Conservation (phyloP, 208 protist species). For the Trypanosoma caninum region DNA sequence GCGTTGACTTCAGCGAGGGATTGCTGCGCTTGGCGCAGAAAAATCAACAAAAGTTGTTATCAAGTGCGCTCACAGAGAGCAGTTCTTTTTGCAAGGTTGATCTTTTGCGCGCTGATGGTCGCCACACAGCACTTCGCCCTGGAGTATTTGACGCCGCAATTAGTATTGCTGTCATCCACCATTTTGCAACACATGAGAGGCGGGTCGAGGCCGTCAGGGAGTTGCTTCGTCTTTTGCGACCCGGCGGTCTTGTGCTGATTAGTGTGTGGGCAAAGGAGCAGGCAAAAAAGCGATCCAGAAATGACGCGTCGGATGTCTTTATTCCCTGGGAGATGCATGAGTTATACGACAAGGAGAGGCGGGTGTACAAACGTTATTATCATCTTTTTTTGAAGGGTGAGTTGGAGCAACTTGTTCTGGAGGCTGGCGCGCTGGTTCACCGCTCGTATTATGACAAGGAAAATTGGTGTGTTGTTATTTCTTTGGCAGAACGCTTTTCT, state of each 20-base stretch:
- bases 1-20: constrained; percentile 60
- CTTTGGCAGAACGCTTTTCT: constrained; percentile 1
- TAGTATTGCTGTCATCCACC: constrained; percentile 90
- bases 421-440: constrained; percentile 29
- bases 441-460: constrained; percentile 86
- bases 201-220: constrained; percentile 51
- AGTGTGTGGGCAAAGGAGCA: constrained; percentile 87
- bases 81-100: constrained; percentile 44
- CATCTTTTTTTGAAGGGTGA: constrained; percentile 83
- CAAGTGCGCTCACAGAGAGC: constrained; percentile 5
- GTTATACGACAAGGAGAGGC: constrained; percentile 39
- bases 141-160: constrained; percentile 77
- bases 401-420: constrained; percentile 50
- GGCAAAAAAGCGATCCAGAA: constrained; percentile 32
- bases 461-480: constrained; percentile 81
- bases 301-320: constrained; percentile 53
- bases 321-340: constrained; percentile 63
- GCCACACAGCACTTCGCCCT: constrained; percentile 51
- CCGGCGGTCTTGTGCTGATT: constrained; percentile 60
- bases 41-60: constrained; percentile 19
- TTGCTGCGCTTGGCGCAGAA: constrained; percentile 60
- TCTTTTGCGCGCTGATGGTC: constrained; percentile 59
- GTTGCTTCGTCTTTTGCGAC: constrained; percentile 69
- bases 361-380: constrained; percentile 75
- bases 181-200: constrained; percentile 64